Evolutionary conservation across 768 basidiomycete species (phyloP).

Genomic region (Naganishia randhawae): DNA sequence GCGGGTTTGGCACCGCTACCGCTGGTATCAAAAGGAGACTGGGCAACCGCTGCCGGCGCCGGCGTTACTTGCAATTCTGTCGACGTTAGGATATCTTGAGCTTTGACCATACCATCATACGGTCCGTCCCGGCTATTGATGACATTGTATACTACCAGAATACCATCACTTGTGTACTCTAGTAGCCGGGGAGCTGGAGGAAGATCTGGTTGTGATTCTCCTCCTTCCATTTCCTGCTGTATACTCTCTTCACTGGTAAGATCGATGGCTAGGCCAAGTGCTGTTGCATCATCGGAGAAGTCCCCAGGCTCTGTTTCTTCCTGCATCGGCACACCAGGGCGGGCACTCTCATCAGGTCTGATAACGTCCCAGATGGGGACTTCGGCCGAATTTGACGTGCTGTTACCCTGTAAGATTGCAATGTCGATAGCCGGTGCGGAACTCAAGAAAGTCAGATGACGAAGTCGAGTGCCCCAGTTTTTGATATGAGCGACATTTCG

Average conservation of each 20-base stretch:
- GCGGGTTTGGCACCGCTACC: background rate
- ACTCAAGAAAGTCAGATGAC: constrained; percentile 48
- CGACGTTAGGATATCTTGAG: constrained; percentile 28
- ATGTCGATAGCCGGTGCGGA: constrained; percentile 49
- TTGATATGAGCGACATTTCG: constrained; percentile 41
- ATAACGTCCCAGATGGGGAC: constrained; percentile 43
- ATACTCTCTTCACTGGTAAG: constrained; percentile 42
- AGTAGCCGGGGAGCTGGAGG: constrained; percentile 46
- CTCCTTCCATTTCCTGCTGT: constrained; percentile 46
- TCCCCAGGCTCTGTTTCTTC: constrained; percentile 16
- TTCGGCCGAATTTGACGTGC: constrained; percentile 28
- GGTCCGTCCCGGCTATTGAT: constrained; percentile 36
- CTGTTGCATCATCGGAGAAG: constrained; percentile 46
- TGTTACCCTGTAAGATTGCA: constrained; percentile 42
- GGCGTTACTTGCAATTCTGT: background rate
- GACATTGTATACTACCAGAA: constrained; percentile 49
- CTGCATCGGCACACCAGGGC: constrained; percentile 45
- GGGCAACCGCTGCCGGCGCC: background rate
- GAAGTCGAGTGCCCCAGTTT: constrained; percentile 47
- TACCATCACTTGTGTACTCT: constrained; percentile 50
- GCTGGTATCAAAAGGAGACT: background rate
- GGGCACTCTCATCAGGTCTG: constrained; percentile 48
- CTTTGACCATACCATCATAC: constrained; percentile 45
- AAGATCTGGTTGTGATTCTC: constrained; percentile 44
- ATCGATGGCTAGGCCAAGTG: constrained; percentile 51